A percentile compares a stretch with the other conserved stretches of the same genome.
Conservation (phyloP, 2,329 filamentous ascomycete genomes). For the Pseudopyrenochaeta lycopersici region DNA sequence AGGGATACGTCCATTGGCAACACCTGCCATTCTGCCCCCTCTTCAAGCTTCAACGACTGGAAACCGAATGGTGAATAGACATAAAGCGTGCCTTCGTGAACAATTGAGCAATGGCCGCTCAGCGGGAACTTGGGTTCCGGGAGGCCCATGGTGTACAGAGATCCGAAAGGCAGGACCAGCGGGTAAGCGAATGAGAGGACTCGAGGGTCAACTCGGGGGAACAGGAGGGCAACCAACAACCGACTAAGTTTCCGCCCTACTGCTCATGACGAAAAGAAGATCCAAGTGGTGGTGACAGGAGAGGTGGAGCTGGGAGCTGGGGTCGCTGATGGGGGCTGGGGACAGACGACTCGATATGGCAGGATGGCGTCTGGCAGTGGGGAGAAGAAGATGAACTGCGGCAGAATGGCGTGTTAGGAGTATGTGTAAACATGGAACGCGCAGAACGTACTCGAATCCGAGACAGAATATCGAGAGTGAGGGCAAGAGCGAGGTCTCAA, state of each 20-base stretch:
- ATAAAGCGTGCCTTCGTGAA: conserved; percentile 85
- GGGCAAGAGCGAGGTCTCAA: conserved; percentile 22
- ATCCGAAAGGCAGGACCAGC: conserved; percentile 15
- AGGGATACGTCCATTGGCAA: conserved; percentile 74
- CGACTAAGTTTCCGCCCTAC: conserved; percentile 28
- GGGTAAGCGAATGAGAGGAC: conserved; percentile 26
- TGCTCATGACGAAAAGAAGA: conserved; percentile 41
- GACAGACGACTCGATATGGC: conserved; percentile 4
- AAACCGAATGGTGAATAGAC: conserved; percentile 80
- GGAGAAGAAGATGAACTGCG: conserved; percentile 18
- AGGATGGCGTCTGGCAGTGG: conserved; percentile 10
- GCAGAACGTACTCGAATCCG: conserved; percentile 29
- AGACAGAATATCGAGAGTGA: conserved; percentile 22
- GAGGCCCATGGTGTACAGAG: conserved; percentile 67
- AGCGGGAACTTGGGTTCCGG: conserved; percentile 76
- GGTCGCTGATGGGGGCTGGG: neutral
- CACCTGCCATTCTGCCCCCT: conserved; percentile 76
- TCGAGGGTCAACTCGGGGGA: conserved; percentile 25
- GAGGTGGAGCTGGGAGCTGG: conserved; percentile 2
- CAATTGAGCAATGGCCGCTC: conserved; percentile 80
- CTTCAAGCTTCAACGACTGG: conserved; percentile 73
- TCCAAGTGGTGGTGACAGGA: conserved; percentile 4
- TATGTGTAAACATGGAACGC: conserved; percentile 18
- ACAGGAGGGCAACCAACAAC: conserved; percentile 25
- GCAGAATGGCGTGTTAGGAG: conserved; percentile 26